These are phyloP conservation scores for Hyphopichia khmerensis DNA, from an alignment of 1,139 yeast species.

Conservation along the genomic window DNA sequence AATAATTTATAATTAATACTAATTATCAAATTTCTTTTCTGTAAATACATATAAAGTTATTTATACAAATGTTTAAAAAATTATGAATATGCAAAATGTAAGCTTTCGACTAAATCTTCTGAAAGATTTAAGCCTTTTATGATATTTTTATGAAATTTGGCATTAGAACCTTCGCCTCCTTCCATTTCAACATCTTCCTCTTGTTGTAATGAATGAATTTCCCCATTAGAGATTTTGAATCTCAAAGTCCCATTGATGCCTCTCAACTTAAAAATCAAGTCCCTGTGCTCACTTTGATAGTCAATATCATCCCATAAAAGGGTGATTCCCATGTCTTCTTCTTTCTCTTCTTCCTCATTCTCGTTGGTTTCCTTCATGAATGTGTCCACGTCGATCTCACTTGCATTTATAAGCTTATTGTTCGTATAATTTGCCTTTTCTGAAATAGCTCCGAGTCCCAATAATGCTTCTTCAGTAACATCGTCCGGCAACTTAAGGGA, in stretches of 20 bases:
- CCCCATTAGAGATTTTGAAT: slow-evolving; percentile 33
- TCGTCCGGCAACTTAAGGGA: slow-evolving; percentile 37
- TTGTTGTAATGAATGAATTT: slow-evolving; percentile 3
- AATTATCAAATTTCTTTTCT: background rate
- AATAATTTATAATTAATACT: background rate
- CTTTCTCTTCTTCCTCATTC: slow-evolving; percentile 7
- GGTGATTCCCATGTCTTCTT: slow-evolving; percentile 8
- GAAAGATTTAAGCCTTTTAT: slow-evolving; percentile 27
- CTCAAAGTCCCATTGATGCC: slow-evolving; percentile 18
- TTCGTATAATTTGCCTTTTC: slow-evolving; percentile 18
- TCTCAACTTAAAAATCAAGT: slow-evolving; percentile 21
- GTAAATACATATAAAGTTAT: background rate
- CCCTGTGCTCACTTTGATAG: slow-evolving; percentile 18
- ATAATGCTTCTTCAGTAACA: slow-evolving; percentile 41
- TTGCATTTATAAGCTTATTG: slow-evolving; percentile 15
- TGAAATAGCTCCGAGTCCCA: slow-evolving; percentile 21
- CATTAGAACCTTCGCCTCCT: background rate
- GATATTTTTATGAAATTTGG: slow-evolving; percentile 12
- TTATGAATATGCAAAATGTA: background rate
- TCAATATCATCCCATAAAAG: slow-evolving; percentile 26
- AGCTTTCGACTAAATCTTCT: slow-evolving; percentile 29
- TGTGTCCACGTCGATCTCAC: slow-evolving; percentile 20
- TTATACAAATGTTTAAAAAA: background rate
- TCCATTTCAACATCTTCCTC: background rate
- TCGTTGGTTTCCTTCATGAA: slow-evolving; percentile 18